Conservation (phyloP, 345 rosid species). For the Clausena lansium region DNA sequence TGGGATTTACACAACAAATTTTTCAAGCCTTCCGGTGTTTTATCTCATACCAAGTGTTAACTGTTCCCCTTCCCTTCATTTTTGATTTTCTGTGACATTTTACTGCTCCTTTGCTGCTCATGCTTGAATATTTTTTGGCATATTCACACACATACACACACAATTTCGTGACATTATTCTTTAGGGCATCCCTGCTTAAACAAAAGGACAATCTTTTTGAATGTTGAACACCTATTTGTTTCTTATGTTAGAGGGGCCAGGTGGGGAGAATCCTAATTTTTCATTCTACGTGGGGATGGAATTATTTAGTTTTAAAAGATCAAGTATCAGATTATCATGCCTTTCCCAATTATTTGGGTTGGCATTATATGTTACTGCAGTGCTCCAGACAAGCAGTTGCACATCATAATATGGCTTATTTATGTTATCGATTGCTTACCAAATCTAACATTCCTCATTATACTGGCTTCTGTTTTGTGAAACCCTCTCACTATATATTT, state of each 20-base stretch:
- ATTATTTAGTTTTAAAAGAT: background rate
- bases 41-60: background rate
- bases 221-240: background rate
- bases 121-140: constrained; percentile 1
- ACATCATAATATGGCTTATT: background rate
- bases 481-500: background rate
- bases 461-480: background rate
- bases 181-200: background rate
- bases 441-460: background rate
- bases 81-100: background rate
- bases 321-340: background rate
- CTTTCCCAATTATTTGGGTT: background rate
- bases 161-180: background rate
- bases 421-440: background rate
- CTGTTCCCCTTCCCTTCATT: background rate
- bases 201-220: background rate
- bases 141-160: background rate
- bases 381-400: background rate
- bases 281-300: background rate
- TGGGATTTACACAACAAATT: background rate
- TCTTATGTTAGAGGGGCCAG: background rate
- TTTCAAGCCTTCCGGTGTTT: background rate
- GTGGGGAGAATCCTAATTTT: background rate
- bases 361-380: background rate
- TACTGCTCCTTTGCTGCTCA: background rate